A percentile compares a stretch with the other conserved stretches of the same genome.
Conservation (phyloP, 1,284 basidiomycete genomes). For the Apiotrichum gamsii region DNA sequence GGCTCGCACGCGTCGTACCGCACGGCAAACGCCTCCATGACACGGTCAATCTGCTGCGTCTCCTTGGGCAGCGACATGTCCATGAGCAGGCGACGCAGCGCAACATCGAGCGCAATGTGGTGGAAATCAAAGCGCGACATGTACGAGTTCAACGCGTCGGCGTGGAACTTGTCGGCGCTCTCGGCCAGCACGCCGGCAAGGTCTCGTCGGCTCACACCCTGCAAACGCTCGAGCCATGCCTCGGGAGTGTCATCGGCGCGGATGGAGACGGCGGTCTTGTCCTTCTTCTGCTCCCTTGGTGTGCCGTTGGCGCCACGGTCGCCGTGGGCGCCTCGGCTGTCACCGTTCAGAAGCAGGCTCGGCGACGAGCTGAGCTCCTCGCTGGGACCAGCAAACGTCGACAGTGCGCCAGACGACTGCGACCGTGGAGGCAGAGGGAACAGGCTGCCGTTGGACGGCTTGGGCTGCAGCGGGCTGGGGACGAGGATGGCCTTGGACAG, state of each 20-base stretch:
- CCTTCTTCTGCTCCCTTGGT: background rate
- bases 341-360: background rate
- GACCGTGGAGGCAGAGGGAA: slow-evolving; percentile 32
- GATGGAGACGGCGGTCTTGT: slow-evolving; percentile 3
- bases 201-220: slow-evolving; percentile 65
- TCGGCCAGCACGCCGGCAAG: slow-evolving; percentile 70
- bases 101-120: slow-evolving; percentile 78
- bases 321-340: background rate
- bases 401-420: slow-evolving; percentile 14
- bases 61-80: slow-evolving; percentile 84
- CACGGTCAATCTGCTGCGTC: slow-evolving; percentile 97
- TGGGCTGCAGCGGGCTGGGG: slow-evolving; percentile 26
- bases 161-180: slow-evolving; percentile 69
- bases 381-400: background rate
- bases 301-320: background rate
- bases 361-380: background rate
- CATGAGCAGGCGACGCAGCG: slow-evolving; percentile 85
- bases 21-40: slow-evolving; percentile 89
- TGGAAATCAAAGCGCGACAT: slow-evolving; percentile 75
- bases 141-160: slow-evolving; percentile 63
- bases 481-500: slow-evolving; percentile 35
- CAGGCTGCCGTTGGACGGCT: slow-evolving; percentile 15
- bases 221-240: slow-evolving; percentile 60
- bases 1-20: slow-evolving; percentile 82
- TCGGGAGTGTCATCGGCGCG: slow-evolving; percentile 59